Evolutionary conservation across 2,329 filamentous ascomycete species (phyloP).

Genomic region (Cladosporium sp.): DNA sequence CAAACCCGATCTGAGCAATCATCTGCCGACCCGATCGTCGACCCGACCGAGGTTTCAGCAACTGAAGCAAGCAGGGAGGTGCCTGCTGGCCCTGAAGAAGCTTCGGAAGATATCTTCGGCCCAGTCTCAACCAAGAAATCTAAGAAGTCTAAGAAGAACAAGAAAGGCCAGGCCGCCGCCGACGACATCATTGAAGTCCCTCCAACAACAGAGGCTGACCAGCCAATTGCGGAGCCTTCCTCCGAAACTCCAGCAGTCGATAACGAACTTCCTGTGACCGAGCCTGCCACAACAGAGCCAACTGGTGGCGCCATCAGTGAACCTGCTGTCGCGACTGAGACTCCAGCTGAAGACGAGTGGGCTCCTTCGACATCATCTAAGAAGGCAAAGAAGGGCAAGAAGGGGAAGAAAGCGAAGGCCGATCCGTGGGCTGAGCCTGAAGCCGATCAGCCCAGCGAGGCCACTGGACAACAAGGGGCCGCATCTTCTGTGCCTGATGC

Average conservation of each 20-base stretch:
- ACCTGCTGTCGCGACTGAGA: neutral
- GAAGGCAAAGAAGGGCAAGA: slow-evolving; percentile 24
- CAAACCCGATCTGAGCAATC: too few species aligned
- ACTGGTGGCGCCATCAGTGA: neutral
- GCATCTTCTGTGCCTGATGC: neutral
- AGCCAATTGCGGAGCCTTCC: neutral
- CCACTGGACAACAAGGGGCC: neutral
- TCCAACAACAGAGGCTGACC: neutral
- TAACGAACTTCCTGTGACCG: neutral
- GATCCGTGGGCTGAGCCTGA: slow-evolving; percentile 11
- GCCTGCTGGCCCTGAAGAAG: slow-evolving; percentile 7
- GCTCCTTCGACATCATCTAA: slow-evolving; percentile 17
- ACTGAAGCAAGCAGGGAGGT: neutral
- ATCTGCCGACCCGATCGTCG: too few species aligned
- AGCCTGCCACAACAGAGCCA: neutral
- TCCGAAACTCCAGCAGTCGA: neutral
- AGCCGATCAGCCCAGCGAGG: slow-evolving; percentile 1
- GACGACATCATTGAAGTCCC: slow-evolving; percentile 4
- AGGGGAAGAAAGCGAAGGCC: slow-evolving; percentile 20
- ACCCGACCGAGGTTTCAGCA: neutral
- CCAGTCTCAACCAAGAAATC: slow-evolving; percentile 17
- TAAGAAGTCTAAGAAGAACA: slow-evolving; percentile 24
- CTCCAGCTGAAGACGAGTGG: slow-evolving; percentile 15
- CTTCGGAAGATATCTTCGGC: slow-evolving; percentile 2
- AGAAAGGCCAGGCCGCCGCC: slow-evolving; percentile 14